Conservation (phyloP, 139 green algal genomes). For the Chlorokybus atmophyticus region DNA sequence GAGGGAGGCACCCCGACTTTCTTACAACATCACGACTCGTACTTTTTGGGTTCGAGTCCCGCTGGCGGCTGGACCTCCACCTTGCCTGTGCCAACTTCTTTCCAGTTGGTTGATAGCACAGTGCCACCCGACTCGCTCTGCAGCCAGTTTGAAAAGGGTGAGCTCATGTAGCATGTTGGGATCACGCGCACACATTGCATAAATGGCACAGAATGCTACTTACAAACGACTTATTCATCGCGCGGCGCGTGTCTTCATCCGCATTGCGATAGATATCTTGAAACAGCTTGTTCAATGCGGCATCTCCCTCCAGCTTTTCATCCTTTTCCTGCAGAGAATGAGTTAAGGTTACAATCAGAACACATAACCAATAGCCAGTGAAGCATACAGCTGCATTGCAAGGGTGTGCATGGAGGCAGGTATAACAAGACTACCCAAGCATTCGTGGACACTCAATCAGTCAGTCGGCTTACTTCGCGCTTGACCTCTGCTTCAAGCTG, state of each 20-base stretch:
- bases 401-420: background rate
- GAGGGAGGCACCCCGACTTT: no score
- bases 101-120: conserved; percentile 92
- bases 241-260: conserved; percentile 73
- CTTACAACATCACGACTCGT: no score
- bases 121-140: conserved; percentile 66
- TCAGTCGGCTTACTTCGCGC: conserved; percentile 15
- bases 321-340: conserved; percentile 50
- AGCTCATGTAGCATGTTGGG: background rate
- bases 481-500: conserved; percentile 25
- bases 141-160: background rate
- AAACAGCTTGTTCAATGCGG: conserved; percentile 61
- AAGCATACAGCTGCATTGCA: no score
- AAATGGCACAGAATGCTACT: conserved; percentile 34
- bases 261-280: conserved; percentile 52
- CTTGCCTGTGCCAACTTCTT: conserved; percentile 67
- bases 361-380: conserved; percentile 6
- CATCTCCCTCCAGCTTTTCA: conserved; percentile 66
- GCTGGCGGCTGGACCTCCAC: conserved; percentile 51
- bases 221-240: conserved; percentile 94
- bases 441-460: background rate
- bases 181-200: background rate
- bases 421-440: background rate
- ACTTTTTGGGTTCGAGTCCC: conserved; percentile 53
- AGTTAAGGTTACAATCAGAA: background rate